These are phyloP conservation scores for Cutaneotrichosporon sp. DNA, from an alignment of 1,284 basidiomycete genomes.

Conservation along the genomic window DNA sequence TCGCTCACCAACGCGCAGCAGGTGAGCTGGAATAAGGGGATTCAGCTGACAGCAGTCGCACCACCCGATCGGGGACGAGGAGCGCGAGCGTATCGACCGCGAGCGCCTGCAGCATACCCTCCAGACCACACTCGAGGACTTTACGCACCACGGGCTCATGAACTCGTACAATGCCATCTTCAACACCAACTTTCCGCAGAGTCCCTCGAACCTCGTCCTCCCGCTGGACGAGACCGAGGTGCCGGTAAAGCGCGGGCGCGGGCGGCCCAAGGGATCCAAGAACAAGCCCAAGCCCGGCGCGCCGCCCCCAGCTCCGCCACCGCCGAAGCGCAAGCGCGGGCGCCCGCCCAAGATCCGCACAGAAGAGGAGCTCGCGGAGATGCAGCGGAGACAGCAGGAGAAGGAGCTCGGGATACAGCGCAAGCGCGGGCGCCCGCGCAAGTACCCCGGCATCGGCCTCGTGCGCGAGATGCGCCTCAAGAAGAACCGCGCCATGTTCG, in stretches of 20 bases:
- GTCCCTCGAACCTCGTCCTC: conserved; percentile 17
- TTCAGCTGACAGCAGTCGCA: conserved; percentile 20
- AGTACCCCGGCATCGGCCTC: conserved; percentile 45
- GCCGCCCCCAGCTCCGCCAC: conserved; percentile 21
- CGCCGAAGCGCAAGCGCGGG: conserved; percentile 26
- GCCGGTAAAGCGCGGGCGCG: conserved; percentile 36
- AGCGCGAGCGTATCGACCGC: conserved; percentile 39
- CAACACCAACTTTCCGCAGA: conserved; percentile 26
- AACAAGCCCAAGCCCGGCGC: conserved; percentile 41
- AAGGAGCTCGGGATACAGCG: conserved; percentile 38
- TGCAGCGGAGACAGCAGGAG: conserved; percentile 34
- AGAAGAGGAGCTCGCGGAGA: conserved; percentile 39
- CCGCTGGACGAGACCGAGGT: conserved; percentile 6
- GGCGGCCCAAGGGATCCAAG: conserved; percentile 48
- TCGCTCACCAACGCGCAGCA: conserved; percentile 49
- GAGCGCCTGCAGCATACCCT: conserved; percentile 38
- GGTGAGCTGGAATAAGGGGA: conserved; percentile 22
- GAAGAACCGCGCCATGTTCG: conserved; percentile 43
- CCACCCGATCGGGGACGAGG: conserved; percentile 28
- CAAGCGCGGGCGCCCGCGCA: conserved; percentile 43
- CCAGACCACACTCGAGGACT: conserved; percentile 42
- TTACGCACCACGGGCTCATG: conserved; percentile 23
- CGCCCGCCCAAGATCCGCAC: conserved; percentile 44
- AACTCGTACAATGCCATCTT: conserved; percentile 24
- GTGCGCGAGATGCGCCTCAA: conserved; percentile 51